phyloP scores from a whole-genome alignment of 768 basidiomycete genomes.

The Harrya chromipes region DNA sequence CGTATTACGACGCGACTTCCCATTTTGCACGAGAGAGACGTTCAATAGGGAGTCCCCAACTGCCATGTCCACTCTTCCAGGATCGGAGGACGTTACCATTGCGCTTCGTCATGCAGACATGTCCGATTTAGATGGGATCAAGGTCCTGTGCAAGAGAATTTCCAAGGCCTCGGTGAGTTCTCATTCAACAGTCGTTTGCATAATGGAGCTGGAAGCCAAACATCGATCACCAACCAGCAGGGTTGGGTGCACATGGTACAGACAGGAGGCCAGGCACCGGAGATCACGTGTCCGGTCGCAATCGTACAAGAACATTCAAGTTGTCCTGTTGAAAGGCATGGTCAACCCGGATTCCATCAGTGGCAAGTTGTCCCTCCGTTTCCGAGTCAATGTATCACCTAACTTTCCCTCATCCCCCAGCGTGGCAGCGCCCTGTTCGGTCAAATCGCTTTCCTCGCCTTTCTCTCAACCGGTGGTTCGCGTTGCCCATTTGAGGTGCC shows the following conservation, averaged over 20 bases:
- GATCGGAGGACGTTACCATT: constrained; percentile 18
- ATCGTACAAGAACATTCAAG: too few relatives aligned
- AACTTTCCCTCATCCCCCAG: too few relatives aligned
- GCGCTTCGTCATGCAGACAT: constrained; percentile 33
- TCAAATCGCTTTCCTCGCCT: too few relatives aligned
- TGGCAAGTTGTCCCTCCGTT: too few relatives aligned
- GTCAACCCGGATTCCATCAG: too few relatives aligned
- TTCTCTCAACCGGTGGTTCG: too few relatives aligned
- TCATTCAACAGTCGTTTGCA: background rate
- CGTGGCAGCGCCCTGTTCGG: too few relatives aligned
- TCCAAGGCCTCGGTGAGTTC: constrained; percentile 57
- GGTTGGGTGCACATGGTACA: constrained; percentile 59
- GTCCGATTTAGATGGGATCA: constrained; percentile 33
- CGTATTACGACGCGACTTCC: constrained; percentile 66
- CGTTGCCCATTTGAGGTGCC: too few relatives aligned
- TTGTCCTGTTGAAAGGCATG: too few relatives aligned
- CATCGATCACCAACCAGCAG: constrained; percentile 43
- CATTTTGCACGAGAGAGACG: constrained; percentile 49
- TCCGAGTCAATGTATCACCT: too few relatives aligned
- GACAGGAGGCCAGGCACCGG: constrained; percentile 16
- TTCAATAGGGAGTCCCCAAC: constrained; percentile 20
- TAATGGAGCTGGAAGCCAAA: constrained; percentile 49
- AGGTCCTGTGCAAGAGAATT: constrained; percentile 51
- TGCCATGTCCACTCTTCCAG: background rate
- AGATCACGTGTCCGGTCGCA: constrained; percentile 66